Base-by-base conservation (phyloP, 2,329 filamentous ascomycete species). In the Erysiphe pulchra region DNA sequence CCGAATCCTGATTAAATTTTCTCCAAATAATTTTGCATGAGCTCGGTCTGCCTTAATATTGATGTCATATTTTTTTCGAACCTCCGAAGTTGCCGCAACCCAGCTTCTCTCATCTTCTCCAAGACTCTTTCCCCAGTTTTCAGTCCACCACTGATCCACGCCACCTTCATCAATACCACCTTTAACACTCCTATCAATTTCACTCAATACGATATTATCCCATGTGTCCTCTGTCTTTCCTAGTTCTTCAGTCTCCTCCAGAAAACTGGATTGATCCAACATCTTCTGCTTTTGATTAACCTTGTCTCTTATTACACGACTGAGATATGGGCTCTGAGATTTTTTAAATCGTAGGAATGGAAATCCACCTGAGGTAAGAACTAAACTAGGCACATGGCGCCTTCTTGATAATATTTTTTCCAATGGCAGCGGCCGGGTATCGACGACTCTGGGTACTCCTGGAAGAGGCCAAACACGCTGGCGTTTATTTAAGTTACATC, bases 281-380 rank as follows among this genome's bases (percentile, higher is more conserved):
- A 65, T 60, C 40, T 56, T 56, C 39, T 65, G 59, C n/a, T 67
- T 66, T 36, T 60, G 56, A 4, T 55, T 49, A 16, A 68, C 57
- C 53, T 71, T 72, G 44, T 70, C 62, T 10, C 65, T 62, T 2
- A 86, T 53, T 14, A 77, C 65, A 9, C 68, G 61, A n/a, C 66
- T 69, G 17, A 86, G 59, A n/a, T 60, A 59, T 0, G 57, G 55
- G 2, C 76, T 69, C 57, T 85, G 77, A 4, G 75, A 75, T 57
- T 79, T 80, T 50, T 63, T 67, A 40, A 77, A 60, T 33, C 80
- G 72, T 28, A 87, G 58, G 54, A 85, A 78, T 0, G 78, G 71
- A 20, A 75, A 59, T 24, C 65, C 66, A 2, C 66, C 63, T 2
- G 74, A 65, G 4, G 69, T 66, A 31, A 69, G 62, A 1, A 83